These are phyloP conservation scores for Stemphylium beticola DNA, from an alignment of 2,329 filamentous ascomycete species.

Conservation along the genomic window DNA sequence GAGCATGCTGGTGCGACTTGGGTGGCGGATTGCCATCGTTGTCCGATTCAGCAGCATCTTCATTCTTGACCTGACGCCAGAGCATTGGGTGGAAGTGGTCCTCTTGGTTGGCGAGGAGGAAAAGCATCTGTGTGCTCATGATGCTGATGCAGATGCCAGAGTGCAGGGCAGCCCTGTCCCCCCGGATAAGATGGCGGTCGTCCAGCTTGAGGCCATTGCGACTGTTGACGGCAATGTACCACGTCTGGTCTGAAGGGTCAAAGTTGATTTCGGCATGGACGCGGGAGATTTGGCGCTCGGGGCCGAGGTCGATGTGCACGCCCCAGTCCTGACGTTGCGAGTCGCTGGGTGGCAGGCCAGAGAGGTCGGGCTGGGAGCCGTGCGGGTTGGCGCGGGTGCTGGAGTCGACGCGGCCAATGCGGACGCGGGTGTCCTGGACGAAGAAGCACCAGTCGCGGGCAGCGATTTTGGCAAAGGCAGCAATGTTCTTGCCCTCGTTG, in stretches of 20 bases:
- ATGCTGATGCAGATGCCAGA: slow-evolving; percentile 94
- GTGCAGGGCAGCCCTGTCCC: slow-evolving; percentile 68
- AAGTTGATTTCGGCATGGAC: slow-evolving; percentile 59
- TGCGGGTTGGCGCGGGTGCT: slow-evolving; percentile 36
- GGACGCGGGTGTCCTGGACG: slow-evolving; percentile 74
- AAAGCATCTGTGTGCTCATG: slow-evolving; percentile 96
- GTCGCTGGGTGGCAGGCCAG: slow-evolving; percentile 32
- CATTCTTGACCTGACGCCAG: slow-evolving; percentile 62
- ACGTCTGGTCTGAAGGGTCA: slow-evolving; percentile 60
- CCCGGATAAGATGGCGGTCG: slow-evolving; percentile 71
- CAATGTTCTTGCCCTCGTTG: slow-evolving; percentile 53
- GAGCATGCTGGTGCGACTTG: slow-evolving; percentile 41
- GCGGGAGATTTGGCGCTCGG: slow-evolving; percentile 58
- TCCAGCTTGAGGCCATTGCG: slow-evolving; percentile 91
- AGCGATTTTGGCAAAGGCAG: slow-evolving; percentile 81
- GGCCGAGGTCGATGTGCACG: slow-evolving; percentile 82
- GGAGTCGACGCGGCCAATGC: slow-evolving; percentile 68
- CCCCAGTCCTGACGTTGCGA: slow-evolving; percentile 46
- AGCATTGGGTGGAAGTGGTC: slow-evolving; percentile 73
- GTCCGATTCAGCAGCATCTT: slow-evolving; percentile 49
- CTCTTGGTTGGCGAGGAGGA: slow-evolving; percentile 83
- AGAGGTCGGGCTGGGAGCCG: slow-evolving; percentile 35
- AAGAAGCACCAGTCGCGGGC: slow-evolving; percentile 86
- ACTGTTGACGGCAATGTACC: slow-evolving; percentile 87
- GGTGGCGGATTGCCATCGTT: slow-evolving; percentile 42